Conservation (phyloP, 1,284 basidiomycete species). For the Ceratobasidium sp. region DNA sequence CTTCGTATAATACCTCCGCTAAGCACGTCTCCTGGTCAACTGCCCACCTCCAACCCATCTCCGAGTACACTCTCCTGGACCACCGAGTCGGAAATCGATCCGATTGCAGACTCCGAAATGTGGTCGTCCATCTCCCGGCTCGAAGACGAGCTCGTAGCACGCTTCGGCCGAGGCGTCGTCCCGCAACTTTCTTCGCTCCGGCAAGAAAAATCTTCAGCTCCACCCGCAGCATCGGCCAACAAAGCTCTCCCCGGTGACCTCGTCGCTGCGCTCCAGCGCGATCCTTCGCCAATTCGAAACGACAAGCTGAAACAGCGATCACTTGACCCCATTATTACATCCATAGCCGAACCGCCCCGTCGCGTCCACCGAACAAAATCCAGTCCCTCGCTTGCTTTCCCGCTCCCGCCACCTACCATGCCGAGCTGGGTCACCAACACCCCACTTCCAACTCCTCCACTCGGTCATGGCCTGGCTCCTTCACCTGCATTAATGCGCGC, state of each 20-base stretch:
- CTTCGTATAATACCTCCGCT: conserved; percentile 15
- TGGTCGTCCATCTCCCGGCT: conserved; percentile 24
- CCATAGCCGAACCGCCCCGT: not conserved
- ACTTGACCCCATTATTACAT: conserved; percentile 18
- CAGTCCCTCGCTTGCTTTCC: conserved; percentile 25
- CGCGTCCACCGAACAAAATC: conserved; percentile 24
- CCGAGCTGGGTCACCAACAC: conserved; percentile 27
- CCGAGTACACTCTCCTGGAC: conserved; percentile 34
- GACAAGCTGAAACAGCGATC: conserved; percentile 22
- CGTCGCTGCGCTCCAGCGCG: conserved; percentile 2
- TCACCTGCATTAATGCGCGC: conserved; percentile 10
- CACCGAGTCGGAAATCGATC: conserved; percentile 28
- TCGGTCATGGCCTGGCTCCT: not conserved
- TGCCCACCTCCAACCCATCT: conserved; percentile 9
- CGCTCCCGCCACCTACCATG: conserved; percentile 13
- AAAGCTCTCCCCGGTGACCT: conserved; percentile 17
- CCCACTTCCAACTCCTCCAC: conserved; percentile 22
- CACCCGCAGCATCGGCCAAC: not conserved
- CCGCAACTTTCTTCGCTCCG: conserved; percentile 16
- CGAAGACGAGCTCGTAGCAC: conserved; percentile 31
- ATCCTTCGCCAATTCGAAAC: not conserved
- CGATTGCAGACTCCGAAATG: conserved; percentile 24
- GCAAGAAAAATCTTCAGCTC: conserved; percentile 28
- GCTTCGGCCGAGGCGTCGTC: conserved; percentile 32
- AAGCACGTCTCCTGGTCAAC: conserved; percentile 20